Base-by-base conservation (phyloP, 768 basidiomycete species). In the Boletus subparvulus region DNA sequence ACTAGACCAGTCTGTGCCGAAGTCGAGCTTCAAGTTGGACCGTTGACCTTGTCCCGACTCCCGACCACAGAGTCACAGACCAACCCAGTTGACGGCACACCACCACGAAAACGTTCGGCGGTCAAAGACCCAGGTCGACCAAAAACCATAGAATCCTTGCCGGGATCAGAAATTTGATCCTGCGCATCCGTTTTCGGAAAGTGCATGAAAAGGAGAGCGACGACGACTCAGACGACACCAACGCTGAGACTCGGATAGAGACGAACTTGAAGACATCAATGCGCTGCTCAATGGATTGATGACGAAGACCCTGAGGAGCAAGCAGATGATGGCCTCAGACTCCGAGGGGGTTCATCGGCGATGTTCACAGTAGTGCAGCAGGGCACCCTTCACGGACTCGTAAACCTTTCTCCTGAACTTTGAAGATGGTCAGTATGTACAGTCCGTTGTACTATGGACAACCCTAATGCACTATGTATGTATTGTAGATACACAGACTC, bases 221-320 rank as follows among this genome's bases (percentile, higher is more conserved):
- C 33, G 33, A 13, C 33, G 21, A 21, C 21, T 21, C 21, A 21
- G 13, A 35, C 8, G 65, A 63, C n/a, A 56, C 55, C 4, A 77
- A 79, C 54, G 67, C 71, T 21, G 21, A 7, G 50, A 46, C 37
- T 49, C 50, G 44, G 57, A 39, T 7, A 12, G 28, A 17, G 47
- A 46, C 9, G 21, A 50, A 36, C 21, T 21, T 21, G 32, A 45
- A 11, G 46, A 58, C 48, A 3, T 35, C 1, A 85, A 87, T 65
- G 76, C 26, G 26, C 26, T 26, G 80, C 78, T 16, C 84, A 83
- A 62, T 88, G 85, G 84, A 73, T 80, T 6, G 83, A 81, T 44
- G 83, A 83, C 51, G 74, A 73, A 8, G 70, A 72, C 65, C 52
- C 79, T 19, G 70, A 70, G 26, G 60, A 54, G 60, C 59, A 45